Conservation (phyloP, 495 filamentous ascomycete species). For the Diplogelasinospora grovesii region DNA sequence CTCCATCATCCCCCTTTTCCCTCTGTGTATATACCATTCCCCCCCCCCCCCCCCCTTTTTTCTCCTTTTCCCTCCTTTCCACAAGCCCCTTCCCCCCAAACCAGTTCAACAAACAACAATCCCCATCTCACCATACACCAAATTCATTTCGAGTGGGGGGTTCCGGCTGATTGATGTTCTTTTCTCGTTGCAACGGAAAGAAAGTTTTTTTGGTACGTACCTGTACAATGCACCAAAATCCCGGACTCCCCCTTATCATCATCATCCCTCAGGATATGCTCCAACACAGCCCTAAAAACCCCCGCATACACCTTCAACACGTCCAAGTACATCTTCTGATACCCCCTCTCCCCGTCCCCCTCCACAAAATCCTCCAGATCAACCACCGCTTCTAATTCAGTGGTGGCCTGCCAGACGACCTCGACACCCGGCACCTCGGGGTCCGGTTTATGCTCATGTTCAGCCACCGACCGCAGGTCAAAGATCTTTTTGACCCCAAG, state of each 20-base stretch:
- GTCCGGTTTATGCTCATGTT: constrained; percentile 29
- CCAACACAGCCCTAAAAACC: constrained; percentile 30
- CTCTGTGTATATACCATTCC: too few relatives aligned
- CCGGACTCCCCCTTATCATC: constrained; percentile 25
- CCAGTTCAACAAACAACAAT: background rate
- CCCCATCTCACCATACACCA: too few relatives aligned
- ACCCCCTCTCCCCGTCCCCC: constrained; percentile 36
- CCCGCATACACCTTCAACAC: constrained; percentile 31
- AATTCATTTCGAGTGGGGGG: too few relatives aligned
- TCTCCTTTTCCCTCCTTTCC: too few relatives aligned
- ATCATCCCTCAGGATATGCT: constrained; percentile 29
- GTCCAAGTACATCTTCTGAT: constrained; percentile 35
- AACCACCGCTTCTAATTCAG: constrained; percentile 24
- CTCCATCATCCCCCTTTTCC: background rate
- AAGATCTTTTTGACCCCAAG: constrained; percentile 36
- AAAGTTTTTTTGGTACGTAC: constrained; percentile 34
- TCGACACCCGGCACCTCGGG: constrained; percentile 35
- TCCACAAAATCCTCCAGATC: constrained; percentile 28
- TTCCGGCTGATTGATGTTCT: too few relatives aligned
- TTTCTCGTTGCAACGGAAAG: too few relatives aligned
- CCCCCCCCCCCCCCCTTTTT: too few relatives aligned
- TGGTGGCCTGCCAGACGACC: constrained; percentile 29
- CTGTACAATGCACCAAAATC: constrained; percentile 46
- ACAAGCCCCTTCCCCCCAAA: too few relatives aligned
- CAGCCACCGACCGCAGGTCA: constrained; percentile 36